phyloP scores from a whole-genome alignment of 192 early-diverging fungal species.

The Dissophora globulifera region DNA sequence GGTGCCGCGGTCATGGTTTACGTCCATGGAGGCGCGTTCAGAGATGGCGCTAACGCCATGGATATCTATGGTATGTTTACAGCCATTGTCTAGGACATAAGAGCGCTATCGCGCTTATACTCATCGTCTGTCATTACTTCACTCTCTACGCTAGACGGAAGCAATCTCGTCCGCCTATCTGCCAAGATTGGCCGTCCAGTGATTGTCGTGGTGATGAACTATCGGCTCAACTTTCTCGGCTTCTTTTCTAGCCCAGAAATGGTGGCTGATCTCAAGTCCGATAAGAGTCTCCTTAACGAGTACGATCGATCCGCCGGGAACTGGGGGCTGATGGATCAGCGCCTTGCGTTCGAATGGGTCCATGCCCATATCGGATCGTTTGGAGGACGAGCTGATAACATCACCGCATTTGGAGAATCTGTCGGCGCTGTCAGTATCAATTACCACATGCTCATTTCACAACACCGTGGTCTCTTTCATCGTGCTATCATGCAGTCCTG shows the following conservation, averaged over 20 bases:
- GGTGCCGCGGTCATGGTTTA: conserved; percentile 22
- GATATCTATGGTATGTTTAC: conserved; percentile 35
- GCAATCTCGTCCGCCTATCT: conserved; percentile 24
- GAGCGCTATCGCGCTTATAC: no score
- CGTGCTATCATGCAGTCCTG: conserved; percentile 43
- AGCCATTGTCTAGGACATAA: no score
- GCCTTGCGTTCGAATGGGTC: conserved; percentile 34
- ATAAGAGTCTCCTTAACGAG: background rate
- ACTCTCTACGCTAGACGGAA: conserved; percentile 21
- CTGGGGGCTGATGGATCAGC: conserved; percentile 38
- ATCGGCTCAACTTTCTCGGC: conserved; percentile 61
- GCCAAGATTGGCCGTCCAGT: conserved; percentile 34
- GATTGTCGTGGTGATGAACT: conserved; percentile 61
- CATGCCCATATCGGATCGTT: conserved; percentile 9
- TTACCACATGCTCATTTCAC: conserved; percentile 29
- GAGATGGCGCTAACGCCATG: conserved; percentile 27
- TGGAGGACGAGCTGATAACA: conserved; percentile 15
- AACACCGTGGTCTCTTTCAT: conserved; percentile 32
- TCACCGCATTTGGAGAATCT: conserved; percentile 33
- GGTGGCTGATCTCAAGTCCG: conserved; percentile 18
- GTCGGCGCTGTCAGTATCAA: conserved; percentile 28
- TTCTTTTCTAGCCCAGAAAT: conserved; percentile 50
- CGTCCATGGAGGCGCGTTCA: conserved; percentile 32
- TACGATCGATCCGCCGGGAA: conserved; percentile 27
- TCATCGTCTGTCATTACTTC: no score